These are phyloP conservation scores for Mycena belliarum DNA, from an alignment of 768 basidiomycete genomes.

Conservation along the genomic window DNA sequence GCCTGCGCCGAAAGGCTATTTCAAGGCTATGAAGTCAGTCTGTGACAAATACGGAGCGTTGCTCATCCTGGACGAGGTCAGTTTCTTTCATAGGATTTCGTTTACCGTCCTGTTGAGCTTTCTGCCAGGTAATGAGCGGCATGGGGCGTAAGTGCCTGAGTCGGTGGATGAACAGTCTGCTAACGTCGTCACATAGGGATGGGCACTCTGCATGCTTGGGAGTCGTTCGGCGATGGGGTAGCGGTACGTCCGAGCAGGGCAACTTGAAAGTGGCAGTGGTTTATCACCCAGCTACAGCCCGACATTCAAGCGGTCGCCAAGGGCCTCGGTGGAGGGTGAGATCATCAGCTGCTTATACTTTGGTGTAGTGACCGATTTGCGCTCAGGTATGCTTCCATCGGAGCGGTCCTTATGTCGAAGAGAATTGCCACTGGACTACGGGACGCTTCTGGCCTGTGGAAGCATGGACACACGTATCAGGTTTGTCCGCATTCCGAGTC, in stretches of 20 bases:
- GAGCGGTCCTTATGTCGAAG: constrained; percentile 76
- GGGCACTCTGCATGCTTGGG: constrained; percentile 87
- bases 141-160: constrained; percentile 70
- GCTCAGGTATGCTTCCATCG: constrained; percentile 75
- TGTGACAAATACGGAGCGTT: constrained; percentile 76
- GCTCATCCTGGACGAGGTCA: constrained; percentile 83
- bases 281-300: constrained; percentile 42
- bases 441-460: constrained; percentile 69
- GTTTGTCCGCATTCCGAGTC: constrained; percentile 36
- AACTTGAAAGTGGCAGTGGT: background rate
- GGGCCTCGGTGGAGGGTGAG: constrained; percentile 85
- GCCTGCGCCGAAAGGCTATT: constrained; percentile 80
- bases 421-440: constrained; percentile 70
- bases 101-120: background rate
- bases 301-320: constrained; percentile 91
- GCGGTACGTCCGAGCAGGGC: constrained; percentile 34
- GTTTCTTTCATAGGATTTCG: constrained; percentile 8
- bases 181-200: constrained; percentile 54
- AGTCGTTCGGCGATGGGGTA: constrained; percentile 76
- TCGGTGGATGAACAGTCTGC: background rate
- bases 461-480: constrained; percentile 88
- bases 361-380: background rate
- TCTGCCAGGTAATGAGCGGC: constrained; percentile 71
- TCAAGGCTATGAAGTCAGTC: constrained; percentile 81
- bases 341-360: background rate